Percentiles rank a stretch among this genome's conserved stretches.
These are phyloP conservation scores for Fusarium decemcellulare DNA, from an alignment of 2,329 filamentous ascomycete species.

Conservation along the genomic window DNA sequence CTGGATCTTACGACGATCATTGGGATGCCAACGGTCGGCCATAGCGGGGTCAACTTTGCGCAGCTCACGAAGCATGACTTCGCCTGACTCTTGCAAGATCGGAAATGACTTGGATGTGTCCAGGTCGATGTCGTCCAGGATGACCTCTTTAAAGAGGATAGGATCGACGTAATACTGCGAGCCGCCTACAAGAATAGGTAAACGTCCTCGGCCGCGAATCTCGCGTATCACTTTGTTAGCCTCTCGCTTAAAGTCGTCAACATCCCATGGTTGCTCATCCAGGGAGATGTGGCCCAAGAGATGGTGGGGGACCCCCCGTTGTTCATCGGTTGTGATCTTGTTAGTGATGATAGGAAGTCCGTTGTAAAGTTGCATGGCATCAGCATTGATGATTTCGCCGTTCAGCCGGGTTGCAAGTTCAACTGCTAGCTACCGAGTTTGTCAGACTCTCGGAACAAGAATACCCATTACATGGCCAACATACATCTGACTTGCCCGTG, in stretches of 20 bases:
- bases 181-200: slow-evolving; percentile 93
- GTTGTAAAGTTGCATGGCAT: slow-evolving; percentile 97
- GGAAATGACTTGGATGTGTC: slow-evolving; percentile 67
- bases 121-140: slow-evolving; percentile 57
- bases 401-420: slow-evolving; percentile 87
- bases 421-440: slow-evolving; percentile 79
- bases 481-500: slow-evolving; percentile 92
- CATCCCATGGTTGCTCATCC: slow-evolving; percentile 85
- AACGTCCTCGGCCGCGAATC: slow-evolving; percentile 81
- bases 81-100: slow-evolving; percentile 79
- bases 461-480: slow-evolving; percentile 30
- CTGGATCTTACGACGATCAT: slow-evolving; percentile 89
- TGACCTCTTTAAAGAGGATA: slow-evolving; percentile 82
- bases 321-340: slow-evolving; percentile 84
- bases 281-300: slow-evolving; percentile 84
- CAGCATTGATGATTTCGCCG: slow-evolving; percentile 96
- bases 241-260: slow-evolving; percentile 81
- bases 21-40: slow-evolving; percentile 94
- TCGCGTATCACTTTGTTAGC: slow-evolving; percentile 80
- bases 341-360: slow-evolving; percentile 97
- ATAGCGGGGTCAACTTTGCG: slow-evolving; percentile 88
- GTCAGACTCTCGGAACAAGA: slow-evolving; percentile 11
- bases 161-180: slow-evolving; percentile 97
- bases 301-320: slow-evolving; percentile 87
- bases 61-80: slow-evolving; percentile 80